Evolutionary conservation across 2,329 filamentous ascomycete genomes (phyloP).

Genomic region (Aquanectria penicillioides): DNA sequence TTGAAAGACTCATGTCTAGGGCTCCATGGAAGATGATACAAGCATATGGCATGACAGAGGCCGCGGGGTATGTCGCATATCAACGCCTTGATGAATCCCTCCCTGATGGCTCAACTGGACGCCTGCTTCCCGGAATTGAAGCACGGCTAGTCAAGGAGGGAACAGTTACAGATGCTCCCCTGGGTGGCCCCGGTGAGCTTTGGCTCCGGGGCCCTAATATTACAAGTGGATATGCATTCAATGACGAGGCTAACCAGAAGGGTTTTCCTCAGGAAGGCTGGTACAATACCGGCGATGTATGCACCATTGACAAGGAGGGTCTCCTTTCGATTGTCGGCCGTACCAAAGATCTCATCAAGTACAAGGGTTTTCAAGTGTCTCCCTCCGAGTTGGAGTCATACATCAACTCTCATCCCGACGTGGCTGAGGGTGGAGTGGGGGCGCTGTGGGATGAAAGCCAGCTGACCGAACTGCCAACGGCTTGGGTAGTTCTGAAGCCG

Average conservation of each 20-base stretch:
- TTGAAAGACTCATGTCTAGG: slow-evolving; percentile 42
- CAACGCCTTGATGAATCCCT: slow-evolving; percentile 46
- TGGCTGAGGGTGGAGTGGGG: slow-evolving; percentile 48
- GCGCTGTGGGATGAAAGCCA: slow-evolving; percentile 50
- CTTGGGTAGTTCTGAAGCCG: slow-evolving; percentile 49
- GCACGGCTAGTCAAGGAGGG: slow-evolving; percentile 52
- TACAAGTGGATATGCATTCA: slow-evolving; percentile 53
- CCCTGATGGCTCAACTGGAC: slow-evolving; percentile 48
- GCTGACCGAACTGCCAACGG: slow-evolving; percentile 51
- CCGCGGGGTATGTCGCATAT: slow-evolving; percentile 54
- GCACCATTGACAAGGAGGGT: slow-evolving; percentile 46
- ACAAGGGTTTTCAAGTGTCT: slow-evolving; percentile 54
- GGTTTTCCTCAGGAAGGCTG: slow-evolving; percentile 51
- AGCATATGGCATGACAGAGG: slow-evolving; percentile 58
- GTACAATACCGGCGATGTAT: slow-evolving; percentile 59
- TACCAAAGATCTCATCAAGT: slow-evolving; percentile 55
- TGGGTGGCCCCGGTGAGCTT: slow-evolving; percentile 52
- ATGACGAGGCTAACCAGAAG: slow-evolving; percentile 49
- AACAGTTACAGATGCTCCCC: slow-evolving; percentile 46
- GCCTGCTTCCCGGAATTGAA: slow-evolving; percentile 51
- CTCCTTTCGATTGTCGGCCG: slow-evolving; percentile 49
- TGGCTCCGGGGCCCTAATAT: slow-evolving; percentile 57
- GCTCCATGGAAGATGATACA: slow-evolving; percentile 53
- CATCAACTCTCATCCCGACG: slow-evolving; percentile 49
- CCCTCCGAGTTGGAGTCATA: slow-evolving; percentile 50